phyloP scores from a whole-genome alignment of 768 basidiomycete species.

The Pisolithus tinctorius region DNA sequence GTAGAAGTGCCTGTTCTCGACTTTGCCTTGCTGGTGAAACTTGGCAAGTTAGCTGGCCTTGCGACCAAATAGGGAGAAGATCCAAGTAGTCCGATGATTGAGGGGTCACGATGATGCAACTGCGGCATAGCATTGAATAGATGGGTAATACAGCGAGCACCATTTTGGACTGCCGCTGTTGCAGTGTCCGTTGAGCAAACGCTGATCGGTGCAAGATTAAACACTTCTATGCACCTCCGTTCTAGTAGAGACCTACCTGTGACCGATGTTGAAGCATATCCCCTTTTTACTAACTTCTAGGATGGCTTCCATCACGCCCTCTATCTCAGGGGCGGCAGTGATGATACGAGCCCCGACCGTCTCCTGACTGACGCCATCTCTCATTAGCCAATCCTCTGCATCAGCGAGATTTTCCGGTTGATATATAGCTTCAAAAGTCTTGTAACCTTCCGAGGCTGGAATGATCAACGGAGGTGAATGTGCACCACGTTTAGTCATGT shows the following conservation, averaged over 20 bases:
- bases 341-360: constrained; percentile 65
- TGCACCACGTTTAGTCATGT: constrained; percentile 75
- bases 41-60: constrained; percentile 26
- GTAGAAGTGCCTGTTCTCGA: constrained; percentile 4
- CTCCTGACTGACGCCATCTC: constrained; percentile 18
- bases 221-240: constrained; percentile 1
- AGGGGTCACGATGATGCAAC: constrained; percentile 84
- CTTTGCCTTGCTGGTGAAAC: constrained; percentile 9
- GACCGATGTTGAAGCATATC: constrained; percentile 80
- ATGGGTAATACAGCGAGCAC: constrained; percentile 85
- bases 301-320: constrained; percentile 72
- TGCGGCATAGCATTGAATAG: constrained; percentile 93
- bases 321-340: constrained; percentile 82
- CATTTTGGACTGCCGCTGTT: constrained; percentile 59
- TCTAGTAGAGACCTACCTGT: constrained; percentile 47
- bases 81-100: constrained; percentile 83
- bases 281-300: constrained; percentile 54
- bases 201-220: constrained; percentile 29
- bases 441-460: constrained; percentile 54
- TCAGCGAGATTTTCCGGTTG: constrained; percentile 57
- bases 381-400: constrained; percentile 63
- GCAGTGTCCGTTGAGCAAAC: constrained; percentile 71
- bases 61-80: constrained; percentile 59
- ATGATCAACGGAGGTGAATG: constrained; percentile 66
- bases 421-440: constrained; percentile 70